A percentile compares a stretch with the other conserved stretches of the same genome.
Evolutionary conservation across 495 filamentous ascomycete species (phyloP).

Genomic region (Aspergillus diversus): DNA sequence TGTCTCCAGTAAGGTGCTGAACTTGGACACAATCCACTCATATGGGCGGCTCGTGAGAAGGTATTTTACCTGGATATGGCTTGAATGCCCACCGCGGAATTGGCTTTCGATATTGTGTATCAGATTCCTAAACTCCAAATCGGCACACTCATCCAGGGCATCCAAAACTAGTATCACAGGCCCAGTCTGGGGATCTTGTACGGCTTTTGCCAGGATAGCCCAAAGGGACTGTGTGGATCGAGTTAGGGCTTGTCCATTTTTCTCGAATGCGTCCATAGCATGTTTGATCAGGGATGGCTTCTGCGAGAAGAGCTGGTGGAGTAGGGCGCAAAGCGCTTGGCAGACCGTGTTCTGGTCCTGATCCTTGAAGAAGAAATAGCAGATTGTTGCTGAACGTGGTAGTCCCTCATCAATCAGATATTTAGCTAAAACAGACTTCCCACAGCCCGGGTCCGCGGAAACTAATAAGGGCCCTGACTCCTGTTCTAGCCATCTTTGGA

Average conservation of each 20-base stretch:
- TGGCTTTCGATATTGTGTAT: conserved; percentile 26
- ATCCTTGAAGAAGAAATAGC: conserved; percentile 56
- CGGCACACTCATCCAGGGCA: conserved; percentile 46
- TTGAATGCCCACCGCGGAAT: conserved; percentile 6
- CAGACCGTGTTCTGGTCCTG: conserved; percentile 37
- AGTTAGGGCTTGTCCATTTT: neutral
- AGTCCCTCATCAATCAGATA: conserved; percentile 38
- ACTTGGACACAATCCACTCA: conserved; percentile 35
- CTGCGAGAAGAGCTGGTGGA: conserved; percentile 45
- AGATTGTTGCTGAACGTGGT: conserved; percentile 25
- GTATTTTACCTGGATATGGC: conserved; percentile 38
- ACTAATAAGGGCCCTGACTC: conserved; percentile 45
- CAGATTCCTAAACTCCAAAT: conserved; percentile 23
- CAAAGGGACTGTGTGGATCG: conserved; percentile 18
- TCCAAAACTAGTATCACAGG: conserved; percentile 40
- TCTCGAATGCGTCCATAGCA: conserved; percentile 31
- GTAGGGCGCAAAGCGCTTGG: conserved; percentile 39
- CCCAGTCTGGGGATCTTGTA: neutral
- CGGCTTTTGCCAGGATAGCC: conserved; percentile 17
- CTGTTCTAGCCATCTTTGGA: conserved; percentile 22
- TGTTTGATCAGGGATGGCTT: conserved; percentile 32
- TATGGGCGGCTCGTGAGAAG: conserved; percentile 51
- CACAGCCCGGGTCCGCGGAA: conserved; percentile 48
- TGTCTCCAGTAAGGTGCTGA: no score
- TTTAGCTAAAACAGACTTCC: conserved; percentile 48